These are phyloP conservation scores for Populus davidiana DNA, from an alignment of 345 rosid genomes.

Conservation along the genomic window DNA sequence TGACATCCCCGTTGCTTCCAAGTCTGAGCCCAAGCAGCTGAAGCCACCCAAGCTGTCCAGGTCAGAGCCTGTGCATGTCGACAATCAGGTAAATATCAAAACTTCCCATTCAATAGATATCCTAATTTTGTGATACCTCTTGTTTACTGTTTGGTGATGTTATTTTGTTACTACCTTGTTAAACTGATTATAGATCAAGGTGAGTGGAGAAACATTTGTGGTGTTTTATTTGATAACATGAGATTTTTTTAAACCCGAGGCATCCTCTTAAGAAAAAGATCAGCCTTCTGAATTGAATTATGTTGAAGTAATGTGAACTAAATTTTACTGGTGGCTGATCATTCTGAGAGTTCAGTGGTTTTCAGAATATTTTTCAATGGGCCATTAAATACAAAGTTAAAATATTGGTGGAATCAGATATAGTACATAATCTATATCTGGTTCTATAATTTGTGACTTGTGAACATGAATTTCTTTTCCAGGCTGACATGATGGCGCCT, in stretches of 20 bases:
- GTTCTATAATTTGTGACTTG: not conserved
- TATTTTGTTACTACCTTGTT: not conserved
- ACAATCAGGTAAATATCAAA: conserved; percentile 52
- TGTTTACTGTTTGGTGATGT: conserved; percentile 4
- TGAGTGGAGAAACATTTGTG: not conserved
- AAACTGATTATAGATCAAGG: not conserved
- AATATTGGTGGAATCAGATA: not conserved
- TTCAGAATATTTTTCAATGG: not conserved
- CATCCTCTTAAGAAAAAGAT: not conserved
- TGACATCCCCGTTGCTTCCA: conserved; percentile 44
- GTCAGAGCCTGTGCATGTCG: conserved; percentile 46
- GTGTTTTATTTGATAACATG: not conserved
- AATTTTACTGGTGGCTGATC: not conserved
- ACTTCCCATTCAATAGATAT: not conserved
- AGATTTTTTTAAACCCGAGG: not conserved
- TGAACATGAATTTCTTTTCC: not conserved
- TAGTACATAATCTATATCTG: not conserved
- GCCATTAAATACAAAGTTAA: not conserved
- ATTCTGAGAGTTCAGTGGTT: not conserved
- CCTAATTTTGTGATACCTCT: not conserved
- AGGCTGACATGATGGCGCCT: not conserved
- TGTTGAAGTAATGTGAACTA: not conserved
- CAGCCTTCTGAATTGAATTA: not conserved
- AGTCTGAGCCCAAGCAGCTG: conserved; percentile 39
- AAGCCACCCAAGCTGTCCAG: not conserved